Evolutionary conservation across 2,329 filamentous ascomycete species (phyloP).

Genomic region (Aspergillus sp.): DNA sequence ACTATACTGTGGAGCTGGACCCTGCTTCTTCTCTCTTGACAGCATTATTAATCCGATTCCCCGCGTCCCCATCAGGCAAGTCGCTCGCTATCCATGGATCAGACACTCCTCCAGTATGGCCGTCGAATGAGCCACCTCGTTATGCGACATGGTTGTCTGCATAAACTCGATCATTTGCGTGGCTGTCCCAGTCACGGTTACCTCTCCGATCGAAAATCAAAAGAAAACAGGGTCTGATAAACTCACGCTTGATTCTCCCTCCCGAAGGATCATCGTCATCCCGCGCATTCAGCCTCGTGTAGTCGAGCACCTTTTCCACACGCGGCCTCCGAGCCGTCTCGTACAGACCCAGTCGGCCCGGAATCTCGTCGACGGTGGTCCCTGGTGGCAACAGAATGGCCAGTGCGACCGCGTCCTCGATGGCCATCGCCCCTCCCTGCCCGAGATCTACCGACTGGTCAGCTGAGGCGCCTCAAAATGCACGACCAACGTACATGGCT

Average conservation of each 20-base stretch:
- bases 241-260: slow-evolving; percentile 24
- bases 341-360: slow-evolving; percentile 25
- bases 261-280: slow-evolving; percentile 26
- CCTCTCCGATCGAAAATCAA: neutral
- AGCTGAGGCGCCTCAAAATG: neutral
- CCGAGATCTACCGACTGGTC: slow-evolving; percentile 29
- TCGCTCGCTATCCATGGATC: neutral
- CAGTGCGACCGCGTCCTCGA: slow-evolving; percentile 37
- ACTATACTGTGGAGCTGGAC: neutral
- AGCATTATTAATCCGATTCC: slow-evolving; percentile 1
- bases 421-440: slow-evolving; percentile 39
- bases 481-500: slow-evolving; percentile 46
- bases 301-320: slow-evolving; percentile 26
- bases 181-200: slow-evolving; percentile 18
- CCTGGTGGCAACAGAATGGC: slow-evolving; percentile 31
- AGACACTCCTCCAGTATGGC: slow-evolving; percentile 2
- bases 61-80: neutral
- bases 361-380: slow-evolving; percentile 23
- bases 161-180: slow-evolving; percentile 30
- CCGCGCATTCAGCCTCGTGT: slow-evolving; percentile 30
- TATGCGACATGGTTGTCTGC: slow-evolving; percentile 28
- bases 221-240: neutral
- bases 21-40: neutral
- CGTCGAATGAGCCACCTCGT: slow-evolving; percentile 21
- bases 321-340: slow-evolving; percentile 26